Percentiles rank a stretch among this genome's conserved stretches.
Evolutionary conservation across 176 grass and related monocot genomes (phyloP).

Genomic region (Lolium perenne): DNA sequence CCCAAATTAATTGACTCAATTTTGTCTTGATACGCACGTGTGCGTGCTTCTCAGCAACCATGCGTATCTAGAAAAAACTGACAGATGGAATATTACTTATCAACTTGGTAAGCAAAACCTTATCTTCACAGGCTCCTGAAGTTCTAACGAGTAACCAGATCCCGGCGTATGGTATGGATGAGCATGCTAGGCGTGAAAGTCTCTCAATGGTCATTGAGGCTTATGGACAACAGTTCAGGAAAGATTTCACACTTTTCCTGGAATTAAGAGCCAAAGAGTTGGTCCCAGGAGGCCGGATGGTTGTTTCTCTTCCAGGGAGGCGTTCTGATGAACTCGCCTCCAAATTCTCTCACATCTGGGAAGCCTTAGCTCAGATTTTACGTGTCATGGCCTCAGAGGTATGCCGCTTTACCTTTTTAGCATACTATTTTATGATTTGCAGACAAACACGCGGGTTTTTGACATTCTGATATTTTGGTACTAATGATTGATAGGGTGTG

Average conservation of each 20-base stretch:
- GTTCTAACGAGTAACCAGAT: background rate
- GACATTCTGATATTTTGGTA: background rate
- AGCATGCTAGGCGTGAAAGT: background rate
- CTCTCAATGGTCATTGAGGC: background rate
- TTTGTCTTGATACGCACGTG: too few species aligned
- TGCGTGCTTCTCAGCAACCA: too few species aligned
- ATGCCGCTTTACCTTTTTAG: background rate
- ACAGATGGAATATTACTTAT: too few species aligned
- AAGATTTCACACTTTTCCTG: constrained; percentile 23
- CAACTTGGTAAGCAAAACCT: too few species aligned
- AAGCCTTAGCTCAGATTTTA: background rate
- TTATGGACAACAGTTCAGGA: background rate
- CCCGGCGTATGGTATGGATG: background rate
- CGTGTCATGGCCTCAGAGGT: background rate
- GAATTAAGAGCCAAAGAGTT: constrained; percentile 9
- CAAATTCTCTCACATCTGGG: background rate
- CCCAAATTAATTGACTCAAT: too few species aligned
- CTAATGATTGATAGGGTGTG: background rate
- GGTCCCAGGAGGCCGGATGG: background rate
- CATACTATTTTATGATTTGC: background rate
- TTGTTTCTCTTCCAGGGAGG: background rate
- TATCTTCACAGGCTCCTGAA: background rate
- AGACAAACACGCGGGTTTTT: background rate
- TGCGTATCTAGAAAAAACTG: too few species aligned
- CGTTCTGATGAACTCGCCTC: background rate